Evolutionary conservation across 2,329 filamentous ascomycete genomes (phyloP).

Genomic region (Claviceps purpurea): DNA sequence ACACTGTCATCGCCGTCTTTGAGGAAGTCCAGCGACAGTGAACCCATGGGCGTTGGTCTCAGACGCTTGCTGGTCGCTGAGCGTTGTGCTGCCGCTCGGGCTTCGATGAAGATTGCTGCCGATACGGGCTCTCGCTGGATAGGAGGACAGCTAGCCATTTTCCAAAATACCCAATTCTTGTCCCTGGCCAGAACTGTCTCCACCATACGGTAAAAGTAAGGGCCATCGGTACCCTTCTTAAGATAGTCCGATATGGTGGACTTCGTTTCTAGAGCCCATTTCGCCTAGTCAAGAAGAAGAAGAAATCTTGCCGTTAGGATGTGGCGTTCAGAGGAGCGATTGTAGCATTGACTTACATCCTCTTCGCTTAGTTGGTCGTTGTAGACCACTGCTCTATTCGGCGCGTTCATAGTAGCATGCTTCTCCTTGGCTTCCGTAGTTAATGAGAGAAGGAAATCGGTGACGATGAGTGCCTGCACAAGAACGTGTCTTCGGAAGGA

Average conservation of each 20-base stretch:
- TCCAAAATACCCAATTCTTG: constrained; percentile 99
- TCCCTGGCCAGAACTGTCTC: constrained; percentile 91
- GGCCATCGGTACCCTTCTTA: constrained; percentile 65
- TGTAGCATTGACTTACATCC: constrained; percentile 45
- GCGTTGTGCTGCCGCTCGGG: constrained; percentile 51
- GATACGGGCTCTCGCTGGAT: constrained; percentile 68
- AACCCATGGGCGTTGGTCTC: constrained; percentile 54
- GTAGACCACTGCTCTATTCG: constrained; percentile 84
- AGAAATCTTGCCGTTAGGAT: neutral
- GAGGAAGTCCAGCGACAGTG: constrained; percentile 67
- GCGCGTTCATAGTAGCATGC: constrained; percentile 47
- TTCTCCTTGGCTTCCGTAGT: constrained; percentile 72
- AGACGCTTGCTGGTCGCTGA: constrained; percentile 59
- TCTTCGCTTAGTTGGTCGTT: constrained; percentile 66
- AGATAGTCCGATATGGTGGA: constrained; percentile 70
- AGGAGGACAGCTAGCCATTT: constrained; percentile 80
- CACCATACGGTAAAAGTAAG: constrained; percentile 92
- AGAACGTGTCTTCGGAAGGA: constrained; percentile 90
- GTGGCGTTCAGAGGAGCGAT: neutral
- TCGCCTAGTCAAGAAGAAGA: constrained; percentile 38
- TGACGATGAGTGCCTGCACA: constrained; percentile 84
- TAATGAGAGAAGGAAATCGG: constrained; percentile 90
- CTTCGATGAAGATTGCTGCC: constrained; percentile 53
- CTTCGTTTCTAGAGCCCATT: constrained; percentile 75
- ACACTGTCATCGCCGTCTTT: constrained; percentile 45